Base-by-base conservation (phyloP, 208 protist genomes). In the Crithidia mellificae region DNA sequence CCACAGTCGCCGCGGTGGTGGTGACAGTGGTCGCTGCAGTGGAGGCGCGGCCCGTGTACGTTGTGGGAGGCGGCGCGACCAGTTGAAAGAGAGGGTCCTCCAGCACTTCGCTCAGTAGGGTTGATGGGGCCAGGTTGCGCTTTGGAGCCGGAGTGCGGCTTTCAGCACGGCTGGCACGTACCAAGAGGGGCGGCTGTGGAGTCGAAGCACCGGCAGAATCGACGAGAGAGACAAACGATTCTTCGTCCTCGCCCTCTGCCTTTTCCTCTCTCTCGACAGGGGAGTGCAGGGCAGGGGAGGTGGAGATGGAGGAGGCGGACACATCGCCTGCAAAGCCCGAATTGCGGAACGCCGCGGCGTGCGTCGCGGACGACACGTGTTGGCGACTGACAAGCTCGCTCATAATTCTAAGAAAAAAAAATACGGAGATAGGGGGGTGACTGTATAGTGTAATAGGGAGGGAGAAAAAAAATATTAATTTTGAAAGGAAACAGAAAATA, bases 71-170 rank as follows among this genome's bases (percentile, higher is more conserved):
- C 0, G 44, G 30, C 2, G n/a, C 1, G 11, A 63, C 24, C 3
- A 63, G 58, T 12, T 53, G 58, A 17, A 63, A 63, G 15, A 63
- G 12, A 4, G 58, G 58, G 20, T 63, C 11, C 0, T 29, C 19
- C 20, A 54, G 22, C 6, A 56, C 30, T 6, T 66, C 49, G 19
- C 49, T 51, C 3, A 66, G 34, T n/a, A 56, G 49, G 1, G 61
- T 56, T 5, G 61, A 14, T 6, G 46, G 24, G 2, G 34, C 20
- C 8, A 56, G 29, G 34, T 54, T 1, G 22, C 49, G 61, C 32
- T 20, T 7, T 49, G 32, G 61, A n/a, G 49, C 49, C 1, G 49
- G 22, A 3, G 61, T 56, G 49, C 49, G 36, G 22, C 44, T 43
- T 8, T 2, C 30, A 6, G 47, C 49, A 8, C 32, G 32, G 14